These are phyloP conservation scores for Ichthyophthirius multifiliis DNA, from an alignment of 169 alveolate species.

Conservation along the genomic window DNA sequence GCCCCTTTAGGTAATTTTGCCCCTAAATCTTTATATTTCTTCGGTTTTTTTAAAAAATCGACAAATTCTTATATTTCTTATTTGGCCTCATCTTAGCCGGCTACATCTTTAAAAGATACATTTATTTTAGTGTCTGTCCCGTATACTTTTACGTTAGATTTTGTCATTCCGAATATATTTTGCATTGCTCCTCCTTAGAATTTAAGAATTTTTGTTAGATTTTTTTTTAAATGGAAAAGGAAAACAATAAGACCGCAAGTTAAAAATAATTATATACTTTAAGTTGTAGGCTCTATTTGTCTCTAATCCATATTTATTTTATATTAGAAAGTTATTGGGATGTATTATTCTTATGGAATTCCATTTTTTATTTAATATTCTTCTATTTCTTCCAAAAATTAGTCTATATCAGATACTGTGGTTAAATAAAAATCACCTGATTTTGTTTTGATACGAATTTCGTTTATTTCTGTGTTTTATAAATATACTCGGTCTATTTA, in stretches of 20 bases:
- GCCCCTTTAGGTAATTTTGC: conserved; percentile 98
- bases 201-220: conserved; percentile 5
- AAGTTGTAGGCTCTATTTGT: neutral
- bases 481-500: too few species aligned
- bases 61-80: conserved; percentile 95
- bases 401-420: neutral
- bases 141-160: conserved; percentile 10
- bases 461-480: too few species aligned
- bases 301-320: neutral
- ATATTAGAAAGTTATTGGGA: neutral
- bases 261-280: neutral
- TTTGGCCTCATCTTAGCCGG: conserved; percentile 89
- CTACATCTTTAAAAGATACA: conserved; percentile 56
- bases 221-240: neutral
- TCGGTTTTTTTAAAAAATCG: conserved; percentile 93
- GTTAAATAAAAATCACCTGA: too few species aligned
- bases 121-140: conserved; percentile 25
- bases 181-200: too few species aligned
- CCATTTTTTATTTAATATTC: neutral
- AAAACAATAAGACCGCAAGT: neutral
- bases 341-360: neutral
- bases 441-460: too few species aligned
- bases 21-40: conserved; percentile 91
- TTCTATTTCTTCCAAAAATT: neutral
- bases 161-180: too few species aligned